A percentile compares a stretch with the other conserved stretches of the same genome.
phyloP scores from a whole-genome alignment of 176 grass and related monocot species.

The Aegilops longissima region DNA sequence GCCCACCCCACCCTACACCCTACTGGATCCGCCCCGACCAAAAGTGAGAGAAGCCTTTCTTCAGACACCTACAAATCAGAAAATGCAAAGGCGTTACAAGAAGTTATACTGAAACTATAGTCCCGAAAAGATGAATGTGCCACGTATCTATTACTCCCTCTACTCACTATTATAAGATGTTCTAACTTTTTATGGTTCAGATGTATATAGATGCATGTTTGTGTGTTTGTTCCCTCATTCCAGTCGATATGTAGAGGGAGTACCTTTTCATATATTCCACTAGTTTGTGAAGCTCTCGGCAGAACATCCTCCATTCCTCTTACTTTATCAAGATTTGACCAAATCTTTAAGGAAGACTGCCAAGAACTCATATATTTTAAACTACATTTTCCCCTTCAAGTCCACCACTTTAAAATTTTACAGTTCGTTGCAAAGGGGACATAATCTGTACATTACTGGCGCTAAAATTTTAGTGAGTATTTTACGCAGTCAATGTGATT shows the following conservation, averaged over 20 bases:
- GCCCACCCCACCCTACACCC: too few species aligned
- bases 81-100: neutral
- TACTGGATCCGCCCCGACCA: neutral
- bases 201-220: too few species aligned
- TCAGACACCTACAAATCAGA: constrained; percentile 64
- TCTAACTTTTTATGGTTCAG: too few species aligned
- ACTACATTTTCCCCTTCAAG: neutral
- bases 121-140: neutral
- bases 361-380: neutral
- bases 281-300: constrained; percentile 73
- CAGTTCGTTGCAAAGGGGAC: too few species aligned
- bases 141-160: constrained; percentile 16
- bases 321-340: constrained; percentile 92
- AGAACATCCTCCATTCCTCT: constrained; percentile 96
- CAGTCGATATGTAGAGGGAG: too few species aligned
- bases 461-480: too few species aligned
- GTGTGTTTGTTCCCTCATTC: too few species aligned
- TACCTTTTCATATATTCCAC: constrained; percentile 81
- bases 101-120: neutral
- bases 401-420: neutral
- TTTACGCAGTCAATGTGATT: too few species aligned
- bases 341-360: constrained; percentile 19
- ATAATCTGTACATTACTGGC: too few species aligned
- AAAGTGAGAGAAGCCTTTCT: constrained; percentile 64
- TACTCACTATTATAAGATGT: too few species aligned